Base-by-base conservation (phyloP, 768 basidiomycete genomes). In the Termitomyces sp. region DNA sequence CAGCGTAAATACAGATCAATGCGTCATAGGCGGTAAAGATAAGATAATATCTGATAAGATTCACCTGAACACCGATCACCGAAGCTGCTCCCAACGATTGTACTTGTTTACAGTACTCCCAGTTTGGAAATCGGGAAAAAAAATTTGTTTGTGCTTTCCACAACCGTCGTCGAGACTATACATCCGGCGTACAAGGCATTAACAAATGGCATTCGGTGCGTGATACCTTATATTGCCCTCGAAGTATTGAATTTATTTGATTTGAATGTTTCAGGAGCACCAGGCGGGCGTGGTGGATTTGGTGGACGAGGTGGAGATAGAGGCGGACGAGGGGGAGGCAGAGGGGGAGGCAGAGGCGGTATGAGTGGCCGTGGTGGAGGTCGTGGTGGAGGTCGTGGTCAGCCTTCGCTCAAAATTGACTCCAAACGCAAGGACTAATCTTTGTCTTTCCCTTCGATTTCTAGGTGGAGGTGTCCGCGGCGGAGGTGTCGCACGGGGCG, bases 211-310 rank as follows among this genome's bases (percentile, higher is more conserved):
- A 63, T 67, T 67, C 48, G 65, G 66, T 66, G 54, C 16, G 61
- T 59, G 7, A 19, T 25, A 17, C 12, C 25, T 41, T 27, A 12
- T 27, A 32, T 11, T 21, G 16, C 3, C 28, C 11, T 28, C 3
- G 0, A 19, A 28, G 5, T 52, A 47, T 23, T 51, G 23, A 55
- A 39, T 40, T 44, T 35, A 8, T 39, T 54, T 42, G 12, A 35
- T 40, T 40, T 8, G 11, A 42, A 28, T 49, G 30, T 32, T 21
- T 25, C 49, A 78, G 78, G 78, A 65, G 75, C 73, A 75, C 79
- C 88, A 70, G 91, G 91, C 58, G 85, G 86, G 65, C 85, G 91
- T 59, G 90, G 90, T 34, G 86, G 85, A 63, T 86, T 85, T 72
- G 77, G 79, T 53, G 79, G 79, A 60, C 70, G 81, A 48, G 76